A percentile compares a stretch with the other conserved stretches of the same genome.
Conservation (phyloP, 176 grass and related monocot species). For the Alloteropsis semialata region DNA sequence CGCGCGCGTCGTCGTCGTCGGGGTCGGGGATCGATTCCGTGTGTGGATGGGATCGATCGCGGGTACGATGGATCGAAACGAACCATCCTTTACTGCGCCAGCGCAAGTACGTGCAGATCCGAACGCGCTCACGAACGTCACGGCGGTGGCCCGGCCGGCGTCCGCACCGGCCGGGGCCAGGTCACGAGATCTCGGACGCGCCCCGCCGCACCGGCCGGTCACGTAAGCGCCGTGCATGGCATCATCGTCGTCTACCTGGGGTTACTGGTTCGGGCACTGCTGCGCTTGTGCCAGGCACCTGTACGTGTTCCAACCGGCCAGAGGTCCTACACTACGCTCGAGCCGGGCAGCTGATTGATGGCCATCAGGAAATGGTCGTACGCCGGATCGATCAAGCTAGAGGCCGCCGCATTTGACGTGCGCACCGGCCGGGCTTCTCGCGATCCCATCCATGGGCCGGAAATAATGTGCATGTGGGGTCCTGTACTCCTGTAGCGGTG, state of each 20-base stretch:
- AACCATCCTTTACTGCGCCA: not conserved
- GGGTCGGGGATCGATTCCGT: not conserved
- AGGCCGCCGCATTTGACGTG: slow-evolving; percentile 15
- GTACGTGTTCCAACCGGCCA: not conserved
- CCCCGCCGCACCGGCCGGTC: not conserved
- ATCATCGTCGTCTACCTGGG: not conserved
- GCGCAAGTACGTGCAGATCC: not conserved
- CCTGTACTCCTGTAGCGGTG: not conserved
- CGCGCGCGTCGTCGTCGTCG: not conserved
- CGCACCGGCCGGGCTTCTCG: not conserved
- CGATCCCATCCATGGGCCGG: not conserved
- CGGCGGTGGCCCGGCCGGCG: not conserved
- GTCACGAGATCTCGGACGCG: slow-evolving; percentile 14
- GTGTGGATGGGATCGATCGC: not conserved
- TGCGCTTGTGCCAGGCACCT: too few relatives aligned
- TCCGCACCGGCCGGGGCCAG: not conserved
- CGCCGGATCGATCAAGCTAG: not conserved
- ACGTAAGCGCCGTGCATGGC: slow-evolving; percentile 24
- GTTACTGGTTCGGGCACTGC: too few relatives aligned
- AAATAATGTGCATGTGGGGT: not conserved
- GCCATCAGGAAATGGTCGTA: not conserved
- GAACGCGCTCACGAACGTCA: not conserved
- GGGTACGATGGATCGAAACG: not conserved
- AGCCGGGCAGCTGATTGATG: not conserved
- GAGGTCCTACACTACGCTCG: not conserved